Percentiles rank a stretch among this genome's conserved stretches.
Conservation (phyloP, 371 early-diverging fungal genomes). For the Catenaria anguillulae region DNA sequence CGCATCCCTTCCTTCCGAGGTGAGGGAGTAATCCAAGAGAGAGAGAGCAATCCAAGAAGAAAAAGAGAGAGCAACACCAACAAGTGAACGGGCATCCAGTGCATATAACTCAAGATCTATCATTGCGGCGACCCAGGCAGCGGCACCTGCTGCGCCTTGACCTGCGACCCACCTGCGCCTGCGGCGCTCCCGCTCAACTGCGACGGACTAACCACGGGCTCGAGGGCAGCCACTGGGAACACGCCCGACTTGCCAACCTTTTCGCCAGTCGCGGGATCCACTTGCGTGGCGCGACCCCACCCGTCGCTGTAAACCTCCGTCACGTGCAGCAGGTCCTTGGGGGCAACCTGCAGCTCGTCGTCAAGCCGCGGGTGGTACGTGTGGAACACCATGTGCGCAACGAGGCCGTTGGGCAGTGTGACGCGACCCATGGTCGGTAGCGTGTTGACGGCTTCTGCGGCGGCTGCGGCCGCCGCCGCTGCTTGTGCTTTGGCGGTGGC, state of each 20-base stretch:
- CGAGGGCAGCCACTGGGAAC: not conserved
- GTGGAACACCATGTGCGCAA: not conserved
- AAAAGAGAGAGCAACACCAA: too few species aligned
- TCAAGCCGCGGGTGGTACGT: not conserved
- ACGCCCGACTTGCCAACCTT: not conserved
- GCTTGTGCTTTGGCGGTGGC: not conserved
- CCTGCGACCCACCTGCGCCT: too few species aligned
- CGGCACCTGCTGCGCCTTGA: too few species aligned
- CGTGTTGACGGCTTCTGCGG: not conserved
- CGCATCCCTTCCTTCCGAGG: too few species aligned
- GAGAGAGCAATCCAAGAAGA: too few species aligned
- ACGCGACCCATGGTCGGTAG: not conserved
- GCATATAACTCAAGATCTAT: too few species aligned
- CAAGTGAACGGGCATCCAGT: too few species aligned
- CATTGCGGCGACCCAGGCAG: too few species aligned
- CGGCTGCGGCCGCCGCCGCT: not conserved
- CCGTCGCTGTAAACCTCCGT: not conserved
- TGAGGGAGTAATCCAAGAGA: too few species aligned
- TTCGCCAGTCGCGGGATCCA: not conserved
- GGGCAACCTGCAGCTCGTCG: not conserved
- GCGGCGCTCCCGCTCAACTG: too few species aligned
- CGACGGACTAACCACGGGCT: not conserved
- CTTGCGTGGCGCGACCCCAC: not conserved
- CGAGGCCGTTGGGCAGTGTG: not conserved
- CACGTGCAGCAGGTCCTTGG: not conserved